These are phyloP conservation scores for Ophiostoma ips DNA, from an alignment of 2,329 filamentous ascomycete genomes.

Conservation along the genomic window DNA sequence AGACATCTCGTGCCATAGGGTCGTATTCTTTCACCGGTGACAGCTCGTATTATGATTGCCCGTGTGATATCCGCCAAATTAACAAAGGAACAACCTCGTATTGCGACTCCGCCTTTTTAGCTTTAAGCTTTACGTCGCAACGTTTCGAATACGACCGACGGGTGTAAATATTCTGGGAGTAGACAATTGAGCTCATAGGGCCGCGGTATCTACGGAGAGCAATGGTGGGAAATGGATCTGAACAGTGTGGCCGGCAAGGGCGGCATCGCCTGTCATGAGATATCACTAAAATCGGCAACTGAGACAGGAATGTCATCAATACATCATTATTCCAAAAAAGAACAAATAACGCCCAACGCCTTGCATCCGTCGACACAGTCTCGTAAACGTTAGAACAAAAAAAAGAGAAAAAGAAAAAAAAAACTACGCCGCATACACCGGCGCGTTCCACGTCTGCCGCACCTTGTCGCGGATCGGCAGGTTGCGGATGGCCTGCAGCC, in stretches of 20 bases:
- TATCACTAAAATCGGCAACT: too few species aligned
- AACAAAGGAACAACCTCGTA: background rate
- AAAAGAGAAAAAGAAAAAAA: background rate
- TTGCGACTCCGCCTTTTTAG: background rate
- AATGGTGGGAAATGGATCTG: too few species aligned
- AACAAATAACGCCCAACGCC: background rate
- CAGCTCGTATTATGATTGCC: too few species aligned
- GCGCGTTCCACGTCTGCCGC: conserved; percentile 25
- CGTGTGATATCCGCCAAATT: background rate
- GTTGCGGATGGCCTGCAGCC: conserved; percentile 19
- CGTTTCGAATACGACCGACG: background rate
- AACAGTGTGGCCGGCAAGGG: too few species aligned
- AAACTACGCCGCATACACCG: conserved; percentile 20
- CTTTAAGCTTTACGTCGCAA: background rate
- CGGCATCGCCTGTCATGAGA: too few species aligned
- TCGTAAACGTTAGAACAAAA: background rate
- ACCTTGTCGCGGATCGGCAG: conserved; percentile 21
- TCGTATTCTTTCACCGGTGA: too few species aligned
- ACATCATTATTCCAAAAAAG: too few species aligned
- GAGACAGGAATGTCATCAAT: too few species aligned
- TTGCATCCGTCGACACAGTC: background rate
- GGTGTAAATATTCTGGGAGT: background rate
- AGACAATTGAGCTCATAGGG: background rate
- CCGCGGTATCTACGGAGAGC: too few species aligned
- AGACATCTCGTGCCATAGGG: too few species aligned